Base-by-base conservation (phyloP, 176 grass and related monocot species). In the Juncus inflexus region DNA sequence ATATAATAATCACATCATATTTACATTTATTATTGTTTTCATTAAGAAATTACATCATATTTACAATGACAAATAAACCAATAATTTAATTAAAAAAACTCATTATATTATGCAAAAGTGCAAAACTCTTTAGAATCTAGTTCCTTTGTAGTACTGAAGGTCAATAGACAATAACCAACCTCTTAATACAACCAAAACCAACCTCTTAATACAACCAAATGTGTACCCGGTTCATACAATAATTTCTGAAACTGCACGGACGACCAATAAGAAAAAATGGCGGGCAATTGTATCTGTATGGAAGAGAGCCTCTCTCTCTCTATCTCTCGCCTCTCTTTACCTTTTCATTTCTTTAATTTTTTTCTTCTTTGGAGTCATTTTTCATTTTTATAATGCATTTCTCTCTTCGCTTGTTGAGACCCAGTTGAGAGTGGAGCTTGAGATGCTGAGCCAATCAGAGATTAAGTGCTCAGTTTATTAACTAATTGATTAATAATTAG, bases 251-350 rank as follows among this genome's bases (percentile, higher is more conserved):
- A 42, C 3, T 36, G 68, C 42, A 71, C 40, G 36, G 51, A 12
- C 67, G 57, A 35, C 19, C n/a, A 70, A 28, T 41, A 64, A 59
- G 6, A 60, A 14, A 74, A 76, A 66, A 66, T 43, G 59, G 73
- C 61, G 73, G 61, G 73, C 19, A 61, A 61, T 16, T 64, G 58
- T 61, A 64, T 37, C 19, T 42, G 72, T 40, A 53, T 65, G n/a
- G 37, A 37, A 45, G 45, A 43, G 42, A 63, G 8, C 35, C 41
- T 51, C 59, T 61, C 4, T 7, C 6, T 35, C 42, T 58, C 10
- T 52, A 35, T 43, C 15, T 55, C 15, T 15, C 60, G 35, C 60
- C 19, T 28, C 15, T 63, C 9, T 12, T 38, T 63, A 1, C 4
- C 16, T 12, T 14, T 40, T 7, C 1, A 42, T 8, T 12, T 43